Conservation (phyloP, 345 rosid species). For the Triadica sebifera region DNA sequence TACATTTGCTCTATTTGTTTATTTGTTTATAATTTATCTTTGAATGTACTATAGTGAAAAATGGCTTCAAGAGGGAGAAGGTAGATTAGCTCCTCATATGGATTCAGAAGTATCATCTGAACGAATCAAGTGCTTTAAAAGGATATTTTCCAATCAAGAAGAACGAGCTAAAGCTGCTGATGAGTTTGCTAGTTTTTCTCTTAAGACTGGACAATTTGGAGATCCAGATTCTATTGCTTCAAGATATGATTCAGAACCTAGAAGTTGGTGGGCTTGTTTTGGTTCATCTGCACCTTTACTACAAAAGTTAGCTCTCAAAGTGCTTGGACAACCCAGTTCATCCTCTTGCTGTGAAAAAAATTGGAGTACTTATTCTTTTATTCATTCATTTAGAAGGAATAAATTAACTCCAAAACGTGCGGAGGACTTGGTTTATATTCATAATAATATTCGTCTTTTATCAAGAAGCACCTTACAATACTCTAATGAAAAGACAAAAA, state of each 20-base stretch:
- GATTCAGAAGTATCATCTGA: neutral
- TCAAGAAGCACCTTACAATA: too few relatives aligned
- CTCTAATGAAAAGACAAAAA: too few relatives aligned
- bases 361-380: neutral
- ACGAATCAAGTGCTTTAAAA: neutral
- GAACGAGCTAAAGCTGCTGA: neutral
- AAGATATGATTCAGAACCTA: neutral
- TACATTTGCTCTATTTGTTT: too few relatives aligned
- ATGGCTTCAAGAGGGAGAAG: neutral
- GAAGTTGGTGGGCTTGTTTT: neutral
- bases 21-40: too few relatives aligned
- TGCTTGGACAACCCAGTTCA: neutral
- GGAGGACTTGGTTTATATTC: too few relatives aligned
- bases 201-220: neutral
- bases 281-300: constrained; percentile 6
- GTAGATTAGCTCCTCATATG: neutral
- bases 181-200: neutral
- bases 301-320: neutral
- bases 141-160: neutral
- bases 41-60: neutral
- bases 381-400: neutral
- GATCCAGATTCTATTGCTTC: neutral
- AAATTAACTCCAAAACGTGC: neutral
- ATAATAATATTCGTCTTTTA: too few relatives aligned
- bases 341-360: neutral